Base-by-base conservation (phyloP, 2,329 filamentous ascomycete species). In the Paraconiothyrium sp. region DNA sequence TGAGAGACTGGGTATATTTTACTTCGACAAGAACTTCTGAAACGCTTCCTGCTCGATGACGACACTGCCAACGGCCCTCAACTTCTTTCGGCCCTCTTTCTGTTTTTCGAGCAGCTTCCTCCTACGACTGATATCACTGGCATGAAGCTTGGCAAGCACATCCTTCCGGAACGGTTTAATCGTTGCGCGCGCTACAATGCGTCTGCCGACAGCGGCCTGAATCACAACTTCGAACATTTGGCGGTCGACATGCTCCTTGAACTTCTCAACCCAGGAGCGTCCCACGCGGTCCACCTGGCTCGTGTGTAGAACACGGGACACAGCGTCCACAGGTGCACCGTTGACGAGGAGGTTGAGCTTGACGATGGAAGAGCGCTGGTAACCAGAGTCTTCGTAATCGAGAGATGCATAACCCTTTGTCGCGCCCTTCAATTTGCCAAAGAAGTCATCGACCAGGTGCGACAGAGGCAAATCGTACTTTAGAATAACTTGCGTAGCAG, bases 151-250 rank as follows among this genome's bases (percentile, higher is more conserved):
- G 8, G 91, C 90, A 59, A 97, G 81, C 2, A 99, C 95, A 71
- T 99, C 95, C 79, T 99, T 99, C 50, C 95, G 86, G 79, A 97
- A 99, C 0, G 95, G 93, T 82, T 98, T 98, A 76, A 99, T 90
- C 0, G 94, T 97, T 77, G 98, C 95, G 73, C 95, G 85, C 0
- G 95, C 95, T 4, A 99, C 87, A 55, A 99, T 90, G 54, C 90
- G 88, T 69, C 88, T 89, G 3, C 94, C 94, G 0, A 92, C 90
- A 0, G 92, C 90, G 3, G 95, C 94, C 79, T 99, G 95, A 66
- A 99, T 98, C 59, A 98, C 84, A 24, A 99, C 89, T 81, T 99
- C 95, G 73, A 97, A 99, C 89, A 98, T 95, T 78, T 99, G 95
- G 20, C 95, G 85, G 72, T 97, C 92, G 22, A 99, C 94, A 72